phyloP scores from a whole-genome alignment of 192 early-diverging fungal genomes.

The Cetraspora pellucida region DNA sequence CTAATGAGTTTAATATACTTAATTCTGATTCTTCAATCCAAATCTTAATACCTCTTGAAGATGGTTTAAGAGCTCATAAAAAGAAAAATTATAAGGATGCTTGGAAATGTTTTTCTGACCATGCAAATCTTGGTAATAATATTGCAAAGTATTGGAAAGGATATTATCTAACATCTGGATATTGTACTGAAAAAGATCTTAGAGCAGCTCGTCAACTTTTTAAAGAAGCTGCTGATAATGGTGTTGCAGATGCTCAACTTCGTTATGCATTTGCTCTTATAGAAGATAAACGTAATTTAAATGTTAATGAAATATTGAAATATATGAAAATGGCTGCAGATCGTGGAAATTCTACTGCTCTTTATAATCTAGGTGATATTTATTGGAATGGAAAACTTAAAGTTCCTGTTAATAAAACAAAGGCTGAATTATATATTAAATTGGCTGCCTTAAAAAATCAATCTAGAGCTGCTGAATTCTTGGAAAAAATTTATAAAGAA shows the following conservation, averaged over 20 bases:
- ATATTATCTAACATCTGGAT: conserved; percentile 8
- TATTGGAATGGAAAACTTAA: conserved; percentile 15
- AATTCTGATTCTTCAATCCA: neutral
- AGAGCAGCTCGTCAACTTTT: neutral
- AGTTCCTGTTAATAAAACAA: neutral
- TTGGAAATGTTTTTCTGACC: conserved; percentile 20
- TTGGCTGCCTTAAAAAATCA: conserved; percentile 23
- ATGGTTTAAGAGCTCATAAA: conserved; percentile 15
- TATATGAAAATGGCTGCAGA: conserved; percentile 15
- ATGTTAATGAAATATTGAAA: neutral
- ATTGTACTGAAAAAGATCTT: neutral
- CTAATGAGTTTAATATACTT: neutral
- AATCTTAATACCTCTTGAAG: conserved; percentile 8
- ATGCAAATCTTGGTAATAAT: neutral
- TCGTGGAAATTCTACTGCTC: conserved; percentile 1
- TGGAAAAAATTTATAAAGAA: neutral
- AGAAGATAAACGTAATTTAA: neutral
- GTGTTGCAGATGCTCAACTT: conserved; percentile 21
- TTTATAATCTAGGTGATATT: conserved; percentile 14
- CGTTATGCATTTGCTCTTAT: conserved; percentile 14
- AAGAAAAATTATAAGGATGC: neutral
- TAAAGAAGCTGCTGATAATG: conserved; percentile 19
- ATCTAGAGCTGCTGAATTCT: neutral
- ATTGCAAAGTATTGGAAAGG: conserved; percentile 28
- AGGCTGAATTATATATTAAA: neutral